Base-by-base conservation (phyloP, 2,329 filamentous ascomycete genomes). In the Phialocephala subalpina region DNA sequence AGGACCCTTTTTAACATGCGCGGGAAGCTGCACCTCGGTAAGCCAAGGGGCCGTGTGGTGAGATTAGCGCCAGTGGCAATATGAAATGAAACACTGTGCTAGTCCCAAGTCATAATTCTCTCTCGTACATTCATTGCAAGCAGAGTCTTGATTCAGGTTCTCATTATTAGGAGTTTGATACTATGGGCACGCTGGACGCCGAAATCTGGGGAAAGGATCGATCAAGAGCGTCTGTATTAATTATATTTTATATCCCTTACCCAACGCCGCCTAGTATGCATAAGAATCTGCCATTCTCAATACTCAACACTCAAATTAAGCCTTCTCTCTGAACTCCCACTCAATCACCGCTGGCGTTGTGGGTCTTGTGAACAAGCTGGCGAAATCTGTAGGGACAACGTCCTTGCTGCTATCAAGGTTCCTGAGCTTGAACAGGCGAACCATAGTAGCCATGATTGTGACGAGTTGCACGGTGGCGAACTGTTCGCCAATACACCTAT, bases 401-500 rank as follows among this genome's bases (percentile, higher is more conserved):
- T 85, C 86, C 75, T 87, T 82, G 77, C 86, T 87, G n/a, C 92
- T 91, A 73, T 92, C 88, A 2, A 89, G 78, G 73, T 93, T 97
- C 75, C 85, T 84, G 78, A 97, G 87, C 82, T 93, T 95, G 82
- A 97, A 92, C 61, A 88, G 78, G 58, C 93, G 86, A 47, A 97
- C 91, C 70, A 94, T 82, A 65, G 89, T 89, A 59, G 90, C 93
- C 14, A 90, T 83, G 71, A 98, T 97, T 53, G 93, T 94, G 77
- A 94, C 91, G 69, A 98, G 84, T 81, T 98, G 95, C 65, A 97
- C 85, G 77, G 97, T 97, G 72, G 95, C 95, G 78, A 97, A 98
- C 76, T 97, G 93, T 84, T 98, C 95, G 71, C 95, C 95, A 76
- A 98, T 97, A 81, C 95, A 98, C 71, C 95, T 86, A 81, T 98